Evolutionary conservation across 352 stramenopile genomes (phyloP), one percentile per base, ranked within the genome.

Genomic region (Pythium scleroteichum): DNA sequence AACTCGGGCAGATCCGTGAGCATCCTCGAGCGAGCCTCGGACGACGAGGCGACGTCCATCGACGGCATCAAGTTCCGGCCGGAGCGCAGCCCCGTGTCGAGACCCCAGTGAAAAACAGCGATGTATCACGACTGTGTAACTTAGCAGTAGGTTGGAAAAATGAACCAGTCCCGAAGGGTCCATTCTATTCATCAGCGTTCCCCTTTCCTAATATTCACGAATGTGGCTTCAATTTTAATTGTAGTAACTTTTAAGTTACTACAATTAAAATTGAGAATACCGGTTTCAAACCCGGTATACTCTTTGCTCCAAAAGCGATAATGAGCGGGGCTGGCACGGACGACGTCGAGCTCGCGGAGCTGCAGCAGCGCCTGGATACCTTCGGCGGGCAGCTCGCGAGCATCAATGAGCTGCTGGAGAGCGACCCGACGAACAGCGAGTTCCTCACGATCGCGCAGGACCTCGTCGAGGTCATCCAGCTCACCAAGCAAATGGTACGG

Each of bases 401-500:
- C 75, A 92, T 94, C 66, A 75, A 92, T 38, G 66, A 87, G 72
- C 73, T 94, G 48, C 68, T 94, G 40, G 75, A 88, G 60, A 78
- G 62, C 27, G 85, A 94, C 29, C 67, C 82, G 23, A 72, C 77
- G 26, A 94, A 94, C 38, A 52, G 24, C 32, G 85, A 94, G 75
- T 92, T 87, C 57, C 59, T 92, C 47, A 68, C 67, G 29, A 93
- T 94, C 73, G 79, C 85, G 12, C 74, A 79, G 39, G 85, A 94
- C 58, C 80, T 94, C 24, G 75, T 89, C 19, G 85, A 94, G 57
- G 85, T 94, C 50, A 92, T 94, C 55, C 78, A 75, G n/a, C 78
- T 94, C 51, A 94, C 85, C 23, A 86, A 90, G 56, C 81, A 92
- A 70, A 88, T 85, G 81, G 81, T 92, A 50, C 35, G 50, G 44